These are phyloP conservation scores for Leccinum fallax DNA, from an alignment of 1,284 basidiomycete species.

Conservation along the genomic window DNA sequence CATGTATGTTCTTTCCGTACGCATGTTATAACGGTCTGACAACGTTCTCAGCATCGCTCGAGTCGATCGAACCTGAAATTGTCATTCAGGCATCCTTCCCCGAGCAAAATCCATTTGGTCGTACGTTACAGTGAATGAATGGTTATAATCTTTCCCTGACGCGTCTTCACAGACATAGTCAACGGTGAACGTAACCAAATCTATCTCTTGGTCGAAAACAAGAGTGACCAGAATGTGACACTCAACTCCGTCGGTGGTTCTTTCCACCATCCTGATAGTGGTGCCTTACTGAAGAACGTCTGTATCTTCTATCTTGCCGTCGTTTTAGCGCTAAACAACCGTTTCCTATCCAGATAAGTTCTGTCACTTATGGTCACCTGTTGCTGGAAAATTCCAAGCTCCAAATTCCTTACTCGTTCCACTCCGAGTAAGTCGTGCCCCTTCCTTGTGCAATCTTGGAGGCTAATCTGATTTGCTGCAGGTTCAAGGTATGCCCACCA, in stretches of 20 bases:
- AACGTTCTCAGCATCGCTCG: constrained; percentile 15
- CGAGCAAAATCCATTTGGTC: constrained; percentile 79
- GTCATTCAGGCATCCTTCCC: constrained; percentile 69
- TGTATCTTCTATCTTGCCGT: constrained; percentile 32
- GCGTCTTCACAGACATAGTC: constrained; percentile 62
- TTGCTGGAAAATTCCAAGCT: constrained; percentile 67
- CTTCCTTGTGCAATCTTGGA: constrained; percentile 1
- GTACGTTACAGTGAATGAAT: constrained; percentile 50
- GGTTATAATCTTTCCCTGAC: constrained; percentile 4
- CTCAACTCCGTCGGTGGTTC: constrained; percentile 72
- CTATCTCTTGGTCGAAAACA: constrained; percentile 72
- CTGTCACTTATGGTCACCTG: constrained; percentile 60
- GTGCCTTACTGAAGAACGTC: constrained; percentile 76
- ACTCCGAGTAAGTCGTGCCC: constrained; percentile 74
- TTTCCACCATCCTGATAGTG: constrained; percentile 68
- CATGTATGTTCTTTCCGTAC: constrained; percentile 25
- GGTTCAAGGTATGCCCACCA: constrained; percentile 58
- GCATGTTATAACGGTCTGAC: constrained; percentile 7
- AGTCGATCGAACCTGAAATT: constrained; percentile 51
- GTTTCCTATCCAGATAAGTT: constrained; percentile 55
- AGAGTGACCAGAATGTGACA: constrained; percentile 73
- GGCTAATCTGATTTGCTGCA: constrained; percentile 34
- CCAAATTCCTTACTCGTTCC: constrained; percentile 73
- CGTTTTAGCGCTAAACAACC: neutral
- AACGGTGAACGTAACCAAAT: constrained; percentile 85